Evolutionary conservation across 2,329 filamentous ascomycete genomes (phyloP), one percentile per base, ranked within the genome.

Genomic region (Colletotrichum sp.): DNA sequence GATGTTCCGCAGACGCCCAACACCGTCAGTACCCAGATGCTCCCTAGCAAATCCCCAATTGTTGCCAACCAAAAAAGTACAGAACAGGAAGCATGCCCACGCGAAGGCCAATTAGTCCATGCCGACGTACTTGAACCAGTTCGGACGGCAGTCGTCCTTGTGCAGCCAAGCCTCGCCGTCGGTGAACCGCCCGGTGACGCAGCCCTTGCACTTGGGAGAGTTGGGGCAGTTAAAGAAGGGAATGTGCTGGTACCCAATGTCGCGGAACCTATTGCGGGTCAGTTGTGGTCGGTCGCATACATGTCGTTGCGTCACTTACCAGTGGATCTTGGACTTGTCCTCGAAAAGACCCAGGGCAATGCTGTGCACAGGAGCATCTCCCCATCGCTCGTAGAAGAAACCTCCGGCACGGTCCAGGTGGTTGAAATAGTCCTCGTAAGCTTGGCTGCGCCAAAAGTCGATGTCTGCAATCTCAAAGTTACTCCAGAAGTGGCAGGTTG

Each of bases 221-320:
- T 98, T 99, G 78, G 97, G 97, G 83, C 97, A 99, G 88, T 99
- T 99, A 90, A 98, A 98, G 88, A 98, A 99, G 62, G 97, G 97
- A 70, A 99, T 96, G 81, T 99, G 97, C 82, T 98, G 96, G 87
- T 99, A 99, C 74, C 97, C 97, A 79, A 99, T 99, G 84, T 99
- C 97, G 70, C 96, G 96, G 93, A 99, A 99, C 96, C 96, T 98
- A 78, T 8, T n/a, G 32, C 67, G n/a, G 34, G 30, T 79, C 65
- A 80, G 78, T 39, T 30, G 15, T 8, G 34, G 34, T 72, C 11
- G 55, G n/a, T 36, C 11, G 22, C 19, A 27, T 27, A 36, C 27
- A 27, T 69, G n/a, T 19, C 8, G 55, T 8, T 9, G 13, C 65
- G n/a, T n/a, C 9, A 87, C 93, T 77, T 87, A 98, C 96, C 96